Evolutionary conservation across 1,284 basidiomycete species (phyloP).

Genomic region (Ustilago bromivora): DNA sequence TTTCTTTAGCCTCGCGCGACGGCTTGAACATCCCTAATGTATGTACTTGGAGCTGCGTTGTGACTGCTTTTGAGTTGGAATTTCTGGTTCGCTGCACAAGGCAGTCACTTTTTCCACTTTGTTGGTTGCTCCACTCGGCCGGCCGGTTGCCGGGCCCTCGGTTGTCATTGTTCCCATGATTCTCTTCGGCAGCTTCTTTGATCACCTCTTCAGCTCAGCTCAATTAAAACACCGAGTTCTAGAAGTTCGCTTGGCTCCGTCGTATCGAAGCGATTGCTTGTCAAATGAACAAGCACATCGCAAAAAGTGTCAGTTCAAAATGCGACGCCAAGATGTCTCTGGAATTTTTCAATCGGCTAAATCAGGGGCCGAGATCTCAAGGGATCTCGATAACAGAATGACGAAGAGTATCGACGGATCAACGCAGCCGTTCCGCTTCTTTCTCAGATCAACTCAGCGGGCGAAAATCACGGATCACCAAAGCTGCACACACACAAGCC

Average conservation of each 20-base stretch:
- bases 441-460: slow-evolving; percentile 1
- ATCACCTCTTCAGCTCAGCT: not conserved
- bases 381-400: slow-evolving; percentile 1
- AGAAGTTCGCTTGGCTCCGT: not conserved
- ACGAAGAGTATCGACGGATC: not conserved
- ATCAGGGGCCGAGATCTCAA: not conserved
- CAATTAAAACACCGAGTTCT: not conserved
- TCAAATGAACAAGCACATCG: not conserved
- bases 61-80: slow-evolving; percentile 5
- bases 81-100: slow-evolving; percentile 6
- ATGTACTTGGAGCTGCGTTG: not conserved
- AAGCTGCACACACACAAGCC: not conserved
- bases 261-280: too few relatives aligned
- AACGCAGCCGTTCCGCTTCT: not conserved
- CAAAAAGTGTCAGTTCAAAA: not conserved
- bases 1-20: too few relatives aligned
- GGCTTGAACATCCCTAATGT: not conserved
- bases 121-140: slow-evolving; percentile 10
- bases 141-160: not conserved
- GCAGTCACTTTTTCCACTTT: not conserved
- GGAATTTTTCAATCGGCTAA: slow-evolving; percentile 1
- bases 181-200: not conserved
- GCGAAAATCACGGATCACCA: not conserved
- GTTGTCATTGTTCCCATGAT: not conserved
- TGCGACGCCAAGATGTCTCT: slow-evolving; percentile 3